Conservation (phyloP, 2,329 filamentous ascomycete species). For the Penicillium vulpinum region DNA sequence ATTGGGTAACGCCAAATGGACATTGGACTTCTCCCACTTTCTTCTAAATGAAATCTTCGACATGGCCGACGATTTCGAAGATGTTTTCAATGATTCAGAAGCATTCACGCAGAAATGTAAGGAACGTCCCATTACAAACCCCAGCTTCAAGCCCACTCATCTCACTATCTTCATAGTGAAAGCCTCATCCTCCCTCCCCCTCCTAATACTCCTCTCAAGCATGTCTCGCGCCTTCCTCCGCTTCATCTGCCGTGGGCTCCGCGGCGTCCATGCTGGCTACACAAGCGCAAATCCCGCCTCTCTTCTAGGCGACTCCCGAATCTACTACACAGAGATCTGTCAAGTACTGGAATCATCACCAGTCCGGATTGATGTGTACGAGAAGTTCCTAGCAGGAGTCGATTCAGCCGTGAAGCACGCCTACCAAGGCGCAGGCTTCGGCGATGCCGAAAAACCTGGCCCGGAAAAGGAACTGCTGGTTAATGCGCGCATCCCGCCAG, state of each 20-base stretch:
- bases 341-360: constrained; percentile 53
- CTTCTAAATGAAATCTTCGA: constrained; percentile 56
- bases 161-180: constrained; percentile 29
- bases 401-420: constrained; percentile 64
- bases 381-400: constrained; percentile 65
- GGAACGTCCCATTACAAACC: neutral
- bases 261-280: constrained; percentile 53
- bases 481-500: constrained; percentile 52
- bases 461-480: constrained; percentile 57
- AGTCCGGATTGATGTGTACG: constrained; percentile 62
- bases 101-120: constrained; percentile 40
- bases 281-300: constrained; percentile 41
- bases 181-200: constrained; percentile 41
- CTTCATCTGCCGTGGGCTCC: constrained; percentile 65
- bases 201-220: constrained; percentile 68
- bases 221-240: constrained; percentile 72
- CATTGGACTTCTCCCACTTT: constrained; percentile 63
- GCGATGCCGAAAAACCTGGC: constrained; percentile 47
- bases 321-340: constrained; percentile 56
- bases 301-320: constrained; percentile 39
- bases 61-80: constrained; percentile 43
- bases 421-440: constrained; percentile 50
- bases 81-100: constrained; percentile 34
- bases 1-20: constrained; percentile 76
- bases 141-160: constrained; percentile 1